Evolutionary conservation across 116 monocot species (phyloP).

Genomic region (Phalaenopsis hybrid): DNA sequence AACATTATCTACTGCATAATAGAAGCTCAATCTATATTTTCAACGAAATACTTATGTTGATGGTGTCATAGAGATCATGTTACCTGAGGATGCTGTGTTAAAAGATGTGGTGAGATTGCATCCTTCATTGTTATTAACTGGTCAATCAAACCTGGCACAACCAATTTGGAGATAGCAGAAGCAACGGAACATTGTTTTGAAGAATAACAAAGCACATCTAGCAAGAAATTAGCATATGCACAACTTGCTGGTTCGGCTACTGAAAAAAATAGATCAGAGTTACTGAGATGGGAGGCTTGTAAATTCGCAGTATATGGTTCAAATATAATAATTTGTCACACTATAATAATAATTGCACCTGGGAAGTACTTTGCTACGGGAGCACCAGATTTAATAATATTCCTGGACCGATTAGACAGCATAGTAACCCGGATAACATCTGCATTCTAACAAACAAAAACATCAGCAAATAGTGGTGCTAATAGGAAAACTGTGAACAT

Average conservation of each 20-base stretch:
- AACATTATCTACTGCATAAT: background rate
- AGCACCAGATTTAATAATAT: slow-evolving; percentile 20
- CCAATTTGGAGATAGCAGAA: slow-evolving; percentile 55
- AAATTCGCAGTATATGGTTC: background rate
- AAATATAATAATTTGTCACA: background rate
- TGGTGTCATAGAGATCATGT: background rate
- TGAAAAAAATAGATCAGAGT: slow-evolving; percentile 26
- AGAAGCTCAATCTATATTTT: background rate
- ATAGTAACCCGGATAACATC: slow-evolving; percentile 68
- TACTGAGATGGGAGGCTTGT: background rate
- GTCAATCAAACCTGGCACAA: slow-evolving; percentile 71
- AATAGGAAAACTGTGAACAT: background rate
- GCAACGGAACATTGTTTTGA: slow-evolving; percentile 59
- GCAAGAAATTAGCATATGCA: slow-evolving; percentile 35
- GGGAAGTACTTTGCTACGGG: slow-evolving; percentile 68
- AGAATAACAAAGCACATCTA: slow-evolving; percentile 83
- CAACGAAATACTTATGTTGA: background rate
- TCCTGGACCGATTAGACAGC: slow-evolving; percentile 56
- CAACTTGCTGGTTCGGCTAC: slow-evolving; percentile 42
- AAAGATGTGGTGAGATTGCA: slow-evolving; percentile 25
- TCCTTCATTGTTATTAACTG: slow-evolving; percentile 52
- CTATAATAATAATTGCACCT: slow-evolving; percentile 26
- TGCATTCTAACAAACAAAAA: slow-evolving; percentile 59
- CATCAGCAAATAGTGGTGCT: slow-evolving; percentile 15
- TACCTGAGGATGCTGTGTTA: slow-evolving; percentile 56